Conservation (phyloP, 2,329 filamentous ascomycete genomes). For the Beauveria sp. region DNA sequence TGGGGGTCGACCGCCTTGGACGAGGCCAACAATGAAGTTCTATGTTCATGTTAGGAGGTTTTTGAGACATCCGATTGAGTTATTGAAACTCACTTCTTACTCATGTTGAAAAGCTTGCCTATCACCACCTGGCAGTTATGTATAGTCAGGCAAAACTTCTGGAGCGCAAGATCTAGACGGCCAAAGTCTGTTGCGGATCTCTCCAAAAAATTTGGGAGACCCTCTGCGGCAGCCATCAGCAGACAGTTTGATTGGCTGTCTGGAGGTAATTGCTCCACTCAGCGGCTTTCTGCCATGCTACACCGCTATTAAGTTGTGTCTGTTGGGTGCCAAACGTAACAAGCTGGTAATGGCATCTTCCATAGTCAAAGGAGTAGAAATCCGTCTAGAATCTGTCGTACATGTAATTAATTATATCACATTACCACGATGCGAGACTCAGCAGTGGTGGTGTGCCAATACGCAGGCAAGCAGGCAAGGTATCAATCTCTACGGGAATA, state of each 20-base stretch:
- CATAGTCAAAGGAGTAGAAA: too few species aligned
- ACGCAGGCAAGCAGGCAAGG: too few species aligned
- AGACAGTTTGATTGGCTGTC: not conserved
- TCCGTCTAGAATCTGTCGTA: too few species aligned
- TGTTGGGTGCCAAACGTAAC: too few species aligned
- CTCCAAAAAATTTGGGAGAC: conserved; percentile 8
- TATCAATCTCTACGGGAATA: too few species aligned
- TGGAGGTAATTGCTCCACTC: not conserved
- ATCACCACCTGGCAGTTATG: not conserved
- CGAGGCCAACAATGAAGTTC: conserved; percentile 33
- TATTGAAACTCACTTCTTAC: conserved; percentile 15
- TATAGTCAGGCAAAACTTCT: not conserved
- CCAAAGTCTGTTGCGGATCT: not conserved
- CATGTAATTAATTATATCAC: too few species aligned
- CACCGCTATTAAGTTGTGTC: conserved; percentile 7
- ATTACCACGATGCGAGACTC: too few species aligned
- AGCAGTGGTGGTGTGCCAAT: too few species aligned
- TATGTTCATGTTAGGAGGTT: conserved; percentile 16
- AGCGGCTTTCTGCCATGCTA: not conserved
- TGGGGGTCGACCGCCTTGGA: conserved; percentile 58
- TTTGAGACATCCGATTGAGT: not conserved
- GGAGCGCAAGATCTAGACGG: not conserved
- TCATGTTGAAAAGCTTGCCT: conserved; percentile 12
- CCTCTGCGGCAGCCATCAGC: not conserved
- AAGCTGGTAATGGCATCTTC: too few species aligned